Evolutionary conservation across 345 rosid genomes (phyloP).

Genomic region (Lenwebbia sp.): DNA sequence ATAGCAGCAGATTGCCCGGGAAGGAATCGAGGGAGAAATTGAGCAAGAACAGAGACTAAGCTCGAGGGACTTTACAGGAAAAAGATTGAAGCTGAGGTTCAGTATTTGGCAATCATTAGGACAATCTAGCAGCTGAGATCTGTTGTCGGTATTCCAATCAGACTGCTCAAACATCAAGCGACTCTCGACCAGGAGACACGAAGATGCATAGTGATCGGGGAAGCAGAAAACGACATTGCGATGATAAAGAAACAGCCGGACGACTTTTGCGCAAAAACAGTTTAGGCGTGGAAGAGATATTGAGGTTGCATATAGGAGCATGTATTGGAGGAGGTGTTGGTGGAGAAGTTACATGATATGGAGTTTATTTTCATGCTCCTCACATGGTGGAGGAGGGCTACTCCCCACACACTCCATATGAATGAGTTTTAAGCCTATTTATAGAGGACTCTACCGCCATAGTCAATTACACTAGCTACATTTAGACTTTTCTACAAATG

Average conservation of each 20-base stretch:
- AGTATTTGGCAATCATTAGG: constrained; percentile 32
- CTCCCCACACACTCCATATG: no score
- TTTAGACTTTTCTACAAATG: no score
- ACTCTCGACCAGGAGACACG: constrained; percentile 24
- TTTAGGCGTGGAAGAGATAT: constrained; percentile 28
- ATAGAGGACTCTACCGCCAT: no score
- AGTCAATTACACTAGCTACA: no score
- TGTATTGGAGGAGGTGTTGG: not conserved
- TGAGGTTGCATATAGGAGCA: constrained; percentile 35
- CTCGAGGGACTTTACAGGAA: constrained; percentile 48
- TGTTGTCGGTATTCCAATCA: constrained; percentile 10
- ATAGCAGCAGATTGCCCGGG: constrained; percentile 6
- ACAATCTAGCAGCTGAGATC: constrained; percentile 26
- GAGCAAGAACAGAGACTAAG: constrained; percentile 21
- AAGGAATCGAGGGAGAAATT: constrained; percentile 19
- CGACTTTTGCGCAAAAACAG: constrained; percentile 26
- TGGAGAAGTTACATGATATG: no score
- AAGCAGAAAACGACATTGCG: constrained; percentile 36
- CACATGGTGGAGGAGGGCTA: no score
- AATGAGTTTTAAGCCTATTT: no score
- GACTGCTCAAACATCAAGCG: constrained; percentile 20
- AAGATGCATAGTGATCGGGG: constrained; percentile 21
- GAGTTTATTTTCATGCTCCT: no score
- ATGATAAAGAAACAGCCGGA: constrained; percentile 33
- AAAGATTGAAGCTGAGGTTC: constrained; percentile 72